A percentile compares a stretch with the other conserved stretches of the same genome.
These are phyloP conservation scores for Eimeria praecox DNA, from an alignment of 169 alveolate genomes.

Conservation along the genomic window DNA sequence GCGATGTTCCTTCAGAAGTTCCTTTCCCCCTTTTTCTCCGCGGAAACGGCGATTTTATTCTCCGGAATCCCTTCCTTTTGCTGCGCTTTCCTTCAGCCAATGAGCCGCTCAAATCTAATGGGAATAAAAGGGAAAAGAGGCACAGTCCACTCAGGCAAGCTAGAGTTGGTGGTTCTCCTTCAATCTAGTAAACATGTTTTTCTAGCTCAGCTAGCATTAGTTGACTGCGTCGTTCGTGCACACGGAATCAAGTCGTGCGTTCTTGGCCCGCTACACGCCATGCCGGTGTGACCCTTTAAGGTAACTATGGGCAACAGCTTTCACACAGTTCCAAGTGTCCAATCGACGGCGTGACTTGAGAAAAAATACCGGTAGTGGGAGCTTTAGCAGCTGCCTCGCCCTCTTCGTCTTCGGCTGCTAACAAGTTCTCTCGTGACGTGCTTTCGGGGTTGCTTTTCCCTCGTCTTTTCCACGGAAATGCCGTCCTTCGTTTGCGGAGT, in stretches of 20 bases:
- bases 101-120: not conserved
- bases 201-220: not conserved
- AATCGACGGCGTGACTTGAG: not conserved
- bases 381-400: not conserved
- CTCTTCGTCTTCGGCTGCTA: not conserved
- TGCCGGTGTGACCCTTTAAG: not conserved
- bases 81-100: not conserved
- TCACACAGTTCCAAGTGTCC: not conserved
- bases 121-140: too few species aligned
- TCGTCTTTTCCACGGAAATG: not conserved
- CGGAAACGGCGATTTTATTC: not conserved
- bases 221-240: not conserved
- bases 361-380: not conserved
- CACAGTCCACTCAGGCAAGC: not conserved
- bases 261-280: not conserved
- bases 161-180: not conserved
- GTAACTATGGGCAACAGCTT: not conserved
- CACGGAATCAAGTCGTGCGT: not conserved
- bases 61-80: not conserved
- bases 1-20: not conserved
- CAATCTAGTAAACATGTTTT: not conserved
- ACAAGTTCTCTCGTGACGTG: not conserved
- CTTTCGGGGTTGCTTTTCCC: not conserved
- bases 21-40: not conserved
- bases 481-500: not conserved